These are phyloP conservation scores for Penicillium paneum DNA, from an alignment of 2,329 filamentous ascomycete species.

Conservation along the genomic window DNA sequence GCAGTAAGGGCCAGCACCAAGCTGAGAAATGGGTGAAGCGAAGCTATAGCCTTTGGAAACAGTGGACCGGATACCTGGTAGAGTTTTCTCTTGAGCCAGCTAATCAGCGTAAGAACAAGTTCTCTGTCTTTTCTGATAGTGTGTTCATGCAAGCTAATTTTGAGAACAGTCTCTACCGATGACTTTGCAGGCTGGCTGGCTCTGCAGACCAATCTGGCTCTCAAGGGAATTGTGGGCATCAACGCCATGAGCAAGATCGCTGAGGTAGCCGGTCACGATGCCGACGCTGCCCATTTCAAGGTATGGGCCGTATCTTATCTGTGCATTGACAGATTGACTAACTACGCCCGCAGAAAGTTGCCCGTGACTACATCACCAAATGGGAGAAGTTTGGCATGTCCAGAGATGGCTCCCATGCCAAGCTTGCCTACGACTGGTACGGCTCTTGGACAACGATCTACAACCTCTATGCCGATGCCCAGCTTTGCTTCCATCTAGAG, in stretches of 20 bases:
- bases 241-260: conserved; percentile 73
- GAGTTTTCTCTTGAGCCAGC: conserved; percentile 70
- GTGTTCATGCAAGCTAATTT: conserved; percentile 1
- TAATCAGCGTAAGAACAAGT: conserved; percentile 58
- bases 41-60: conserved; percentile 69
- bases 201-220: conserved; percentile 75
- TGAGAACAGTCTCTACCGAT: conserved; percentile 65
- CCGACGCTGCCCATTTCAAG: conserved; percentile 58
- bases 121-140: not conserved
- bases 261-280: conserved; percentile 55
- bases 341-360: conserved; percentile 48
- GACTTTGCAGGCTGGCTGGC: conserved; percentile 77
- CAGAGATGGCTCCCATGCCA: conserved; percentile 66
- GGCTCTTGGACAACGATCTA: conserved; percentile 83
- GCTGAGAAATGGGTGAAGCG: conserved; percentile 63
- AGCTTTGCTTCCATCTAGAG: conserved; percentile 74
- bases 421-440: conserved; percentile 75
- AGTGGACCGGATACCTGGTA: conserved; percentile 78
- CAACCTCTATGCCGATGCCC: conserved; percentile 75
- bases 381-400: conserved; percentile 73
- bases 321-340: not conserved
- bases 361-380: conserved; percentile 64
- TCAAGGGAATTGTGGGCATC: conserved; percentile 81
- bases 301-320: conserved; percentile 20
- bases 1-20: conserved; percentile 52